phyloP scores from a whole-genome alignment of 1,284 basidiomycete genomes.

The Inonotus hispidus region DNA sequence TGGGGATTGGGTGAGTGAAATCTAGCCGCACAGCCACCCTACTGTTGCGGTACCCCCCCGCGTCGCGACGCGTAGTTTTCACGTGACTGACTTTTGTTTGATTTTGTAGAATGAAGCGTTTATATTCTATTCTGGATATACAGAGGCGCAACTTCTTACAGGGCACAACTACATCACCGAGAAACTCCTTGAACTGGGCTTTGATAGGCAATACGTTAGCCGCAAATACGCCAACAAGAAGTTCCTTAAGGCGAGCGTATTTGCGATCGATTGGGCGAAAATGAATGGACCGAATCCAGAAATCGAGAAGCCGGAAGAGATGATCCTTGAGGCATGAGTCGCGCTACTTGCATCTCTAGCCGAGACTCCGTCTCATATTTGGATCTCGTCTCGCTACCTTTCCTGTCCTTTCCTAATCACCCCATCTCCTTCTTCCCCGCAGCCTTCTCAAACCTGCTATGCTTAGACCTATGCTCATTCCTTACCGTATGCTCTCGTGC shows the following conservation, averaged over 20 bases:
- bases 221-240: conserved; percentile 98
- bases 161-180: conserved; percentile 85
- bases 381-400: background rate
- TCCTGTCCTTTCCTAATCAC: background rate
- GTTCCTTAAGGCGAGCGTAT: conserved; percentile 84
- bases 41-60: conserved; percentile 8
- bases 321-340: conserved; percentile 13
- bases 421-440: background rate
- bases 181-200: conserved; percentile 76
- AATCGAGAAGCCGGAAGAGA: conserved; percentile 1
- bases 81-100: conserved; percentile 44
- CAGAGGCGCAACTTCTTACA: conserved; percentile 82
- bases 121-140: conserved; percentile 90
- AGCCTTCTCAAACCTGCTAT: background rate
- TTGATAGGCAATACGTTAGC: conserved; percentile 85
- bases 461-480: background rate
- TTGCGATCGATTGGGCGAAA: conserved; percentile 67
- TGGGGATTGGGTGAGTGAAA: conserved; percentile 81
- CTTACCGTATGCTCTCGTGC: background rate
- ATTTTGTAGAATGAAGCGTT: conserved; percentile 76
- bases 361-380: background rate
- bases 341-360: background rate
- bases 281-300: conserved; percentile 7
- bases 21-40: conserved; percentile 15
- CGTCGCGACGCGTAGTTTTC: conserved; percentile 25